Base-by-base conservation (phyloP, 495 filamentous ascomycete species). In the Penicillium dipodomyicola region DNA sequence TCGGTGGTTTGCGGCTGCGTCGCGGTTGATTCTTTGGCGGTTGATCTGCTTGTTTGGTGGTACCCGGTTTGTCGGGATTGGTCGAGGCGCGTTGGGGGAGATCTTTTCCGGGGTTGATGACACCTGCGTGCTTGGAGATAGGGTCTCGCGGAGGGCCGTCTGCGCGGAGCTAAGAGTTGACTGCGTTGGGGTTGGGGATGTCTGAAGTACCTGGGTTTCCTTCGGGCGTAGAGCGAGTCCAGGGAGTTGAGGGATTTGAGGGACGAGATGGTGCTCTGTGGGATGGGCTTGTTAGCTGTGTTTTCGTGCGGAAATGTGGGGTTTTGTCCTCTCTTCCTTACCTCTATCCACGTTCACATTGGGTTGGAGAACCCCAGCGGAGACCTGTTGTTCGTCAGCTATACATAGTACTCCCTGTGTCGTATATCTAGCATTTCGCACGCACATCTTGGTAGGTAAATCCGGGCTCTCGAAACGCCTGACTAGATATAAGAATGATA, bases 361-460 rank as follows among this genome's bases (percentile, higher is more conserved):
- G 0, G 41, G 20, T 22, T 43, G 41, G 3, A n/a, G 9, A 2
- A 2, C 14, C 8, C 5, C 23, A 2, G 19, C 5, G 10, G 14
- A 23, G 12, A 8, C 32, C 48, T 50, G 20, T 1, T 37, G 15
- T 30, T 52, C 2, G 35, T 41, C 15, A 52, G 35, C 17, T 14
- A 19, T 5, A 10, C 19, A 19, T 9, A 2, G 11, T 23, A 7
- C 2, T 39, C 30, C 4, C 9, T 4, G 4, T 30, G 9, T 12
- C 2, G 5, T 19, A 2, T 41, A 8, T 7, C 5, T 17, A 27
- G 30, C 2, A 19, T 27, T 30, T 5, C 17, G n/a, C 25, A 29
- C 49, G 40, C 15, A 56, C 54, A 4, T 20, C 15, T 5, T 22
- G 23, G 11, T n/a, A 32, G 10, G 14, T 20, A 19, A 58, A 58